phyloP scores from a whole-genome alignment of 176 grass and related monocot species.

The Avena eriantha region DNA sequence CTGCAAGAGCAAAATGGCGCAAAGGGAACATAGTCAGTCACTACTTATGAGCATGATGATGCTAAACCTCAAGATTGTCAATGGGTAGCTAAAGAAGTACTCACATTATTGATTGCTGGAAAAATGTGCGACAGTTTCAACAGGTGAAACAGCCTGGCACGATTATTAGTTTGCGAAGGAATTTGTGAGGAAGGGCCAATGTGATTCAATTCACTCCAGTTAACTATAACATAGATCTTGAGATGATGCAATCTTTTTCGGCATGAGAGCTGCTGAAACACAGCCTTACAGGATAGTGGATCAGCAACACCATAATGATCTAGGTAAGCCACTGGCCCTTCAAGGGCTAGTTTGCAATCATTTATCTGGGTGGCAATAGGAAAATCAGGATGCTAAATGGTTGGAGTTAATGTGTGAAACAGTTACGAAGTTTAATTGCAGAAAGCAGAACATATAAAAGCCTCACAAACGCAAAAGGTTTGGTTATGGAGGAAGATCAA shows the following conservation, averaged over 20 bases:
- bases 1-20: constrained; percentile 51
- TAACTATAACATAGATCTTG: constrained; percentile 66
- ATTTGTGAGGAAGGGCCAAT: constrained; percentile 51
- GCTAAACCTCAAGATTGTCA: neutral
- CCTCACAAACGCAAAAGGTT: neutral
- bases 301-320: constrained; percentile 56
- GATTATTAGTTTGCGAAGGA: constrained; percentile 54
- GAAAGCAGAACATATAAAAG: constrained; percentile 16
- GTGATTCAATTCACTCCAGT: constrained; percentile 56
- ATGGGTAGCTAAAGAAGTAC: constrained; percentile 11
- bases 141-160: constrained; percentile 59
- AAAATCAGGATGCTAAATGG: constrained; percentile 23
- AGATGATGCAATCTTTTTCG: constrained; percentile 56
- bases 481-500: constrained; percentile 29
- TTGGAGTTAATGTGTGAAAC: neutral
- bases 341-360: constrained; percentile 76
- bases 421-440: constrained; percentile 3
- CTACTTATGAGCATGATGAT: constrained; percentile 31
- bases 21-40: constrained; percentile 34
- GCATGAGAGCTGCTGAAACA: constrained; percentile 63
- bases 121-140: constrained; percentile 81
- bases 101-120: constrained; percentile 67
- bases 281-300: constrained; percentile 66
- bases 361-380: constrained; percentile 57
- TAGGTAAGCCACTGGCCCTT: constrained; percentile 68